phyloP scores from a whole-genome alignment of 75 land plant species.

The Chamaecyparis obtusa region DNA sequence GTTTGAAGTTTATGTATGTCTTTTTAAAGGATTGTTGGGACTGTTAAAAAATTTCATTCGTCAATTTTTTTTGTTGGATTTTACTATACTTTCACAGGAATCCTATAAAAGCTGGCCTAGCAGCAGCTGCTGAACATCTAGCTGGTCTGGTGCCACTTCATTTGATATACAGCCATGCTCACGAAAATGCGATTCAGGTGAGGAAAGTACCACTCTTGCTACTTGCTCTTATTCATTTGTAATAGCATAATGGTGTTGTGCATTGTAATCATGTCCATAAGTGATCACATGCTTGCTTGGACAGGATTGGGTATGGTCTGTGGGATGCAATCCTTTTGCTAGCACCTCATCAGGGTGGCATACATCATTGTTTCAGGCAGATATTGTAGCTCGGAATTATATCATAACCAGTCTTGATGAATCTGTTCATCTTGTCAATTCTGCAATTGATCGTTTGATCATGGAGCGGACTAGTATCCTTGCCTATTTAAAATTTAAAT shows the following conservation, averaged over 20 bases:
- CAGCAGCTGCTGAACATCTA: conserved; percentile 89
- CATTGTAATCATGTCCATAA: neutral
- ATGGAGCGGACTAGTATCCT: conserved; percentile 96
- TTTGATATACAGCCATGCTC: conserved; percentile 90
- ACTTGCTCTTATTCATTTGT: neutral
- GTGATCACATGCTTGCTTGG: conserved; percentile 6
- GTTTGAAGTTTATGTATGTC: neutral
- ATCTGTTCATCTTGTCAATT: conserved; percentile 71
- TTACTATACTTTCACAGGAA: conserved; percentile 41
- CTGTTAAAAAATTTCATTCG: neutral
- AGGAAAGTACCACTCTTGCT: neutral
- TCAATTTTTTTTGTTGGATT: conserved; percentile 5
- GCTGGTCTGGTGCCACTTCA: conserved; percentile 93
- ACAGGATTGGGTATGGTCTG: conserved; percentile 98
- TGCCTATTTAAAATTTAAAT: neutral
- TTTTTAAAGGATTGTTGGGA: neutral
- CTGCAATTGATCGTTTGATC: conserved; percentile 62
- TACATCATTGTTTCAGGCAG: conserved; percentile 73
- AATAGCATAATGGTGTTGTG: neutral
- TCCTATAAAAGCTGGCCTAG: conserved; percentile 87
- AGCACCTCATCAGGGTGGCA: conserved; percentile 84
- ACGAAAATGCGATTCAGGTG: conserved; percentile 91
- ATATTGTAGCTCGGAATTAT: conserved; percentile 90
- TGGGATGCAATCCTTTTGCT: conserved; percentile 80
- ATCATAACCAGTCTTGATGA: conserved; percentile 86